Percentiles rank a stretch among this genome's conserved stretches.
Evolutionary conservation across 2,329 filamentous ascomycete genomes (phyloP).

Genomic region (Aspergillus nomiae): DNA sequence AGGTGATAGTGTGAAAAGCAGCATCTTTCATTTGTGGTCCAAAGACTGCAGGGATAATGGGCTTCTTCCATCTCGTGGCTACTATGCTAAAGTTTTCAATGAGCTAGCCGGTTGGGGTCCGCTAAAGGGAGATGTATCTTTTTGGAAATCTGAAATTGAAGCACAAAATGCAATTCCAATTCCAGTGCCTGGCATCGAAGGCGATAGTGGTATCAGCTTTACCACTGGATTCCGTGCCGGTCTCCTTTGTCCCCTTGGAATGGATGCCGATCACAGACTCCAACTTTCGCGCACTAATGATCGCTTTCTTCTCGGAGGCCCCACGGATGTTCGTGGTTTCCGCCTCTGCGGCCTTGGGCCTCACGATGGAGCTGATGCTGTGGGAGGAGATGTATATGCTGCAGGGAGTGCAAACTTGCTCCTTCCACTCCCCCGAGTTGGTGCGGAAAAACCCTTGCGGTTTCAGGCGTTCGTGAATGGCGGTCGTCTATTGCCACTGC

Average conservation of each 20-base stretch:
- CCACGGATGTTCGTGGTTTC: constrained; percentile 93
- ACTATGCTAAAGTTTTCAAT: constrained; percentile 73
- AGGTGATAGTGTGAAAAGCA: constrained; percentile 88
- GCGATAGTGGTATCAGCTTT: constrained; percentile 76
- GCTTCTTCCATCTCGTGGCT: constrained; percentile 79
- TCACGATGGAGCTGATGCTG: constrained; percentile 78
- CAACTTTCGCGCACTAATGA: constrained; percentile 83
- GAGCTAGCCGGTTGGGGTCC: constrained; percentile 88
- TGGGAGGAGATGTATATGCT: constrained; percentile 89
- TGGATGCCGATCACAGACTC: constrained; percentile 57
- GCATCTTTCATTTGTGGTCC: constrained; percentile 77
- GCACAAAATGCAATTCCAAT: constrained; percentile 75
- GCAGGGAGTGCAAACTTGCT: constrained; percentile 86
- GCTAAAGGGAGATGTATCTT: constrained; percentile 85
- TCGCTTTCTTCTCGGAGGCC: constrained; percentile 91
- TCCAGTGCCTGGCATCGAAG: constrained; percentile 67
- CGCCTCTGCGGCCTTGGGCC: constrained; percentile 86
- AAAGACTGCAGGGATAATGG: constrained; percentile 82
- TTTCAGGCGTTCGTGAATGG: constrained; percentile 91
- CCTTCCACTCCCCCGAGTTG: constrained; percentile 78
- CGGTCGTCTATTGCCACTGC: constrained; percentile 78
- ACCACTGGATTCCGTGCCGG: constrained; percentile 81
- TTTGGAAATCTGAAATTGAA: constrained; percentile 89
- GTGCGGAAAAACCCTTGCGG: constrained; percentile 79
- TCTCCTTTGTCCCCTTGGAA: constrained; percentile 76